These are phyloP conservation scores for Coemansia sp. DNA, from an alignment of 192 early-diverging fungal genomes.

Conservation along the genomic window DNA sequence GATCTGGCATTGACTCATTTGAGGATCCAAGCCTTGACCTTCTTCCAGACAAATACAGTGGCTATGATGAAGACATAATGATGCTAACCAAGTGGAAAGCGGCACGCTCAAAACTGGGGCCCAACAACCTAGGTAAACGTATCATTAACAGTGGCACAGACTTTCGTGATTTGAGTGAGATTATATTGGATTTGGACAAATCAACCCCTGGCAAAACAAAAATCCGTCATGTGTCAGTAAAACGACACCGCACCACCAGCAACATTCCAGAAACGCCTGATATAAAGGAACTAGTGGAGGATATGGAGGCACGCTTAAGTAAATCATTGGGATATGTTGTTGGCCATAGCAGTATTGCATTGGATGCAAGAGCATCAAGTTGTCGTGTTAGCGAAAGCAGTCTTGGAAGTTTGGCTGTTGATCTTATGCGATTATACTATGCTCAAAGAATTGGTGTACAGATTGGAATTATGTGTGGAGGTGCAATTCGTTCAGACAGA, in stretches of 20 bases:
- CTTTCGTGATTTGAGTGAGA: constrained; percentile 62
- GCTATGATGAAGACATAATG: constrained; percentile 27
- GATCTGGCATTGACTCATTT: constrained; percentile 47
- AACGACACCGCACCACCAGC: constrained; percentile 49
- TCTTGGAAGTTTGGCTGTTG: constrained; percentile 62
- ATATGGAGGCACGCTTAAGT: constrained; percentile 52
- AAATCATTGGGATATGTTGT: constrained; percentile 56
- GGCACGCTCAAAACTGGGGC: constrained; percentile 24
- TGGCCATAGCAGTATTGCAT: constrained; percentile 52
- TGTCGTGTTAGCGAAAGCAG: constrained; percentile 61
- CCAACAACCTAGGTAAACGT: constrained; percentile 28
- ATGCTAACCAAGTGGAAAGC: constrained; percentile 47
- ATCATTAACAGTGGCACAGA: constrained; percentile 70
- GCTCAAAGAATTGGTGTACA: constrained; percentile 43
- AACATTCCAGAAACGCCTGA: constrained; percentile 38
- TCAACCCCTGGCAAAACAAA: neutral
- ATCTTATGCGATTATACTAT: constrained; percentile 60
- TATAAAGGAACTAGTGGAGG: constrained; percentile 48
- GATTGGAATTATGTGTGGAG: constrained; percentile 60
- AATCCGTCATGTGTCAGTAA: constrained; percentile 32
- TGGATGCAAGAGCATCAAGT: constrained; percentile 61
- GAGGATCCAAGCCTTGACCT: constrained; percentile 12
- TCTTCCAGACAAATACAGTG: constrained; percentile 9
- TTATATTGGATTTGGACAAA: constrained; percentile 37
- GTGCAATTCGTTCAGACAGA: constrained; percentile 63